These are phyloP conservation scores for Metarhizium rileyi DNA, from an alignment of 2,329 filamentous ascomycete genomes.

Conservation along the genomic window DNA sequence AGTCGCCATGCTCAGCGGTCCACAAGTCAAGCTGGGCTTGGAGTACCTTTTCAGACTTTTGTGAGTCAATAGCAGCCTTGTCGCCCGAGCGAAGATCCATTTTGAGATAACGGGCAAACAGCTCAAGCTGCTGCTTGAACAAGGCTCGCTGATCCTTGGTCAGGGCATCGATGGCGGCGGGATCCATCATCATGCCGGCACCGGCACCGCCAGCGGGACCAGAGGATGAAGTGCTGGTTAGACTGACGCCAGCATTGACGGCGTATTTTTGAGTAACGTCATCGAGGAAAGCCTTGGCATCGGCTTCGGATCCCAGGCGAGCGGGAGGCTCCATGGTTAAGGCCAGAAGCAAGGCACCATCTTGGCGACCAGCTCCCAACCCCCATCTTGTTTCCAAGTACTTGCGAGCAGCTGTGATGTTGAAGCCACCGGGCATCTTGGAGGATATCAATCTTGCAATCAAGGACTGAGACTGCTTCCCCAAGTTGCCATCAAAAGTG, in stretches of 20 bases:
- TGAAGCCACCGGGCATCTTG: constrained; percentile 99
- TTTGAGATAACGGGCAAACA: constrained; percentile 92
- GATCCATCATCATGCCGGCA: constrained; percentile 99
- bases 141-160: constrained; percentile 93
- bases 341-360: constrained; percentile 78
- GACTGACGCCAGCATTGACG: constrained; percentile 66
- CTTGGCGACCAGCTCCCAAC: constrained; percentile 74
- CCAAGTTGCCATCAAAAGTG: constrained; percentile 97
- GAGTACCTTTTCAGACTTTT: constrained; percentile 77
- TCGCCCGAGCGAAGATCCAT: constrained; percentile 95
- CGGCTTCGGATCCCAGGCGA: constrained; percentile 78
- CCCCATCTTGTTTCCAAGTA: constrained; percentile 94
- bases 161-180: constrained; percentile 87
- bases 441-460: constrained; percentile 93
- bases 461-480: constrained; percentile 89
- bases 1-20: constrained; percentile 90
- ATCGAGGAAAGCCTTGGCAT: constrained; percentile 89
- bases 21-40: constrained; percentile 92
- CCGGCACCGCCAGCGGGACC: constrained; percentile 61
- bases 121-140: constrained; percentile 97
- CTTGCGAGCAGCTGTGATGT: constrained; percentile 91
- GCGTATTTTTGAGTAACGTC: constrained; percentile 86
- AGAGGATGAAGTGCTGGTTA: constrained; percentile 66
- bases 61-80: constrained; percentile 77
- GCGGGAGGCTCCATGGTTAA: constrained; percentile 87